These are phyloP conservation scores for Coprinopsis marcescibilis DNA, from an alignment of 768 basidiomycete species.

Conservation along the genomic window DNA sequence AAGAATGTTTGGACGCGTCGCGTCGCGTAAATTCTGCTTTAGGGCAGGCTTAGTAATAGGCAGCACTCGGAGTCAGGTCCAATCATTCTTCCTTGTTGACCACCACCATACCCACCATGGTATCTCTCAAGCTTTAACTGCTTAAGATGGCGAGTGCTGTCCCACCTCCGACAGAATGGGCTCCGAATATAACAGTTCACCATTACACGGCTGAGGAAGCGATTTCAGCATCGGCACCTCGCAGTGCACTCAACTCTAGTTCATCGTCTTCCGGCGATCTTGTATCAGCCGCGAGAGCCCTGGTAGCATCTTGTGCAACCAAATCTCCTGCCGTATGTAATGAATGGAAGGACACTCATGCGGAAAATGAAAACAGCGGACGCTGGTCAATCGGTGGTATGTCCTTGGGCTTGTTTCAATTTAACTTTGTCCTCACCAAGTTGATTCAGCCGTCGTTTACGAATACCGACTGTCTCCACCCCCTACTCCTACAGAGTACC, in stretches of 20 bases:
- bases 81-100: not conserved
- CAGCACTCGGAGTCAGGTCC: not conserved
- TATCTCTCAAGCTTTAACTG: too few relatives aligned
- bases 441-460: not conserved
- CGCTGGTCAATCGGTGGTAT: not conserved
- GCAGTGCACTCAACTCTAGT: not conserved
- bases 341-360: too few relatives aligned
- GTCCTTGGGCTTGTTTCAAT: not conserved
- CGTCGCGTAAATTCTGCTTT: conserved; percentile 42
- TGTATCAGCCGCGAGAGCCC: not conserved
- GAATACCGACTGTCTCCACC: not conserved
- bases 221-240: not conserved
- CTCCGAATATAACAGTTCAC: conserved; percentile 8
- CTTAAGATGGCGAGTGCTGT: too few relatives aligned
- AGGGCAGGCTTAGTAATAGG: conserved; percentile 7
- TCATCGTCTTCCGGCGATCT: not conserved
- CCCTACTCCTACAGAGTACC: not conserved
- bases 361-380: not conserved
- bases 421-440: not conserved
- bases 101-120: too few relatives aligned
- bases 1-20: conserved; percentile 34
- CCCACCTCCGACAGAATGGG: too few relatives aligned
- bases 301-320: not conserved
- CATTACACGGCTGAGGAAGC: not conserved
- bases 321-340: not conserved